Evolutionary conservation across 495 filamentous ascomycete genomes (phyloP).

Genomic region (Rusavskia elegans): DNA sequence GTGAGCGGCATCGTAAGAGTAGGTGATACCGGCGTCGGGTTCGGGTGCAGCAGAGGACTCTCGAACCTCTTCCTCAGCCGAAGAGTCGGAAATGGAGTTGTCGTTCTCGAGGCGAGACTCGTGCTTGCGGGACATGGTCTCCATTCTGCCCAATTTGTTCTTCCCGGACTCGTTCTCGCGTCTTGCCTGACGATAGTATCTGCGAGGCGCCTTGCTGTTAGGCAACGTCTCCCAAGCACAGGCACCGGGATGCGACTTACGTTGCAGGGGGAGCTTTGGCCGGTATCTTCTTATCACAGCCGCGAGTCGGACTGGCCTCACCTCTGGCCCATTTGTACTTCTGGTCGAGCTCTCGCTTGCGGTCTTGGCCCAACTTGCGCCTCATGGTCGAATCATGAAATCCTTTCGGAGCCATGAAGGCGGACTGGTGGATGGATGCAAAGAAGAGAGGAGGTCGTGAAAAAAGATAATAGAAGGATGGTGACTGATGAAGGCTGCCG

Average conservation of each 20-base stretch:
- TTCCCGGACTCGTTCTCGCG: conserved; percentile 12
- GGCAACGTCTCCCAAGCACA: background rate
- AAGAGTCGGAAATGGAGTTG: conserved; percentile 18
- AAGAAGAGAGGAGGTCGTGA: background rate
- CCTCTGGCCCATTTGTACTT: conserved; percentile 41
- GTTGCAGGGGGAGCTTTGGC: conserved; percentile 12
- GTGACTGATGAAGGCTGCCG: background rate
- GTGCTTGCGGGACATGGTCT: conserved; percentile 23
- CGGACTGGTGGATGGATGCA: background rate
- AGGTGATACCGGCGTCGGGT: conserved; percentile 24
- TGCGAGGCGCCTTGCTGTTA: background rate
- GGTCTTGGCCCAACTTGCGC: conserved; percentile 31
- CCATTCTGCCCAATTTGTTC: conserved; percentile 17
- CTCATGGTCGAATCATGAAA: conserved; percentile 13
- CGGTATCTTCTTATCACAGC: conserved; percentile 16
- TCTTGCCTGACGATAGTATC: background rate
- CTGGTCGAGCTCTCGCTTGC: conserved; percentile 33
- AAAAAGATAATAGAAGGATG: background rate
- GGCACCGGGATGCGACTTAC: conserved; percentile 4
- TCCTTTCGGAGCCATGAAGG: conserved; percentile 6
- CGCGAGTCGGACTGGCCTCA: conserved; percentile 6
- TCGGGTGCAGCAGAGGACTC: conserved; percentile 26
- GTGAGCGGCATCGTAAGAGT: conserved; percentile 30
- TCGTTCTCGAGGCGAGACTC: conserved; percentile 20
- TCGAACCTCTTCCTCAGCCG: conserved; percentile 23